Evolutionary conservation across 768 basidiomycete species (phyloP).

Genomic region (Lactarius vividus): DNA sequence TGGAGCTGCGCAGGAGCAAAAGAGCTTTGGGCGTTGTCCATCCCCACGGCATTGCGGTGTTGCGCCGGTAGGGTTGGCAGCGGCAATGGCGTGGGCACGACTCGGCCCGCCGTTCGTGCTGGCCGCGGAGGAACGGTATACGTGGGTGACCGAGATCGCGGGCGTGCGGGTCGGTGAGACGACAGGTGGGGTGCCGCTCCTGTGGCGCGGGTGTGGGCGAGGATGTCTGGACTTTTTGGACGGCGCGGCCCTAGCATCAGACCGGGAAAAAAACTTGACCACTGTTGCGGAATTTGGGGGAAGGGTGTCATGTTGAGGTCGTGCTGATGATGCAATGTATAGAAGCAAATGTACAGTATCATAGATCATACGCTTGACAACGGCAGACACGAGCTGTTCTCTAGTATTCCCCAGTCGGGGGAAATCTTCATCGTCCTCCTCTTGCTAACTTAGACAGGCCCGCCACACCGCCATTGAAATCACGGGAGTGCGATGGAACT

Average conservation of each 20-base stretch:
- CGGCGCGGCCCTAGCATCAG: neutral
- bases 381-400: neutral
- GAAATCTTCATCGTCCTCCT: neutral
- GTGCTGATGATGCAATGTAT: neutral
- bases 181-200: conserved; percentile 25
- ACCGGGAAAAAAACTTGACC: neutral
- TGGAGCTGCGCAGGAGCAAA: neutral
- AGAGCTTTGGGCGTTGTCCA: conserved; percentile 23
- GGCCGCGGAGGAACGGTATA: conserved; percentile 24
- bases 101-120: conserved; percentile 22
- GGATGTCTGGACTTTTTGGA: conserved; percentile 26
- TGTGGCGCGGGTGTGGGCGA: conserved; percentile 26
- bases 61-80: neutral
- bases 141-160: conserved; percentile 23
- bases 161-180: conserved; percentile 23
- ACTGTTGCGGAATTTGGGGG: neutral
- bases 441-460: too few species aligned
- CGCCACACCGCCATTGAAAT: too few species aligned
- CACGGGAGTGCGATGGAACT: too few species aligned
- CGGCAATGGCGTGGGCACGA: conserved; percentile 14
- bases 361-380: neutral
- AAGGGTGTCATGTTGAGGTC: neutral
- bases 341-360: conserved; percentile 1
- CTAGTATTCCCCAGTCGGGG: neutral
- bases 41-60: conserved; percentile 13